Evolutionary conservation across 305 asterid genomes (phyloP).

Genomic region (Fraxinus paxiana): DNA sequence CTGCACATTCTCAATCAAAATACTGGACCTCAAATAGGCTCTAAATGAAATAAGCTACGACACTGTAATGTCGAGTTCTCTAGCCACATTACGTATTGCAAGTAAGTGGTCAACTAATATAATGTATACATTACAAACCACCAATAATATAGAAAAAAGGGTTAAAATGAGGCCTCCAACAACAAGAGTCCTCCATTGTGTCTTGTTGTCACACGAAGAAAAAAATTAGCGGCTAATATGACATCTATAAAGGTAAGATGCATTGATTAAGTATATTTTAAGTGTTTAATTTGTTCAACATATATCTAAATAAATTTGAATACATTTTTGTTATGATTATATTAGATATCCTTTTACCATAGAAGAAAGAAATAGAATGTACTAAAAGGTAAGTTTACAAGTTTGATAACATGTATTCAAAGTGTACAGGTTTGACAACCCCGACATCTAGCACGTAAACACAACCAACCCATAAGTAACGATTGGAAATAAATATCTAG

Average conservation of each 20-base stretch:
- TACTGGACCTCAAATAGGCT: no score
- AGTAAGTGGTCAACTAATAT: background rate
- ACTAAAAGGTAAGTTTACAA: background rate
- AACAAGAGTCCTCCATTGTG: background rate
- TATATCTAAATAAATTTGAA: background rate
- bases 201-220: background rate
- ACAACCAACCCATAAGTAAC: background rate
- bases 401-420: background rate
- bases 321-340: background rate
- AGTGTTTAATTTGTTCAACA: background rate
- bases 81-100: background rate
- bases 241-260: background rate
- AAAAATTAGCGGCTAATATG: background rate
- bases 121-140: background rate
- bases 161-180: background rate
- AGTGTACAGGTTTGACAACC: background rate
- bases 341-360: background rate
- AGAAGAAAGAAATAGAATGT: background rate
- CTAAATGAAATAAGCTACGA: background rate
- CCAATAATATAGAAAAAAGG: background rate
- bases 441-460: background rate
- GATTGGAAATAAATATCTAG: background rate
- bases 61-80: background rate
- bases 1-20: no score
- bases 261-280: background rate